These are phyloP conservation scores for Acanthamoeba lenticulata DNA, from an alignment of 208 protist species.

Conservation along the genomic window DNA sequence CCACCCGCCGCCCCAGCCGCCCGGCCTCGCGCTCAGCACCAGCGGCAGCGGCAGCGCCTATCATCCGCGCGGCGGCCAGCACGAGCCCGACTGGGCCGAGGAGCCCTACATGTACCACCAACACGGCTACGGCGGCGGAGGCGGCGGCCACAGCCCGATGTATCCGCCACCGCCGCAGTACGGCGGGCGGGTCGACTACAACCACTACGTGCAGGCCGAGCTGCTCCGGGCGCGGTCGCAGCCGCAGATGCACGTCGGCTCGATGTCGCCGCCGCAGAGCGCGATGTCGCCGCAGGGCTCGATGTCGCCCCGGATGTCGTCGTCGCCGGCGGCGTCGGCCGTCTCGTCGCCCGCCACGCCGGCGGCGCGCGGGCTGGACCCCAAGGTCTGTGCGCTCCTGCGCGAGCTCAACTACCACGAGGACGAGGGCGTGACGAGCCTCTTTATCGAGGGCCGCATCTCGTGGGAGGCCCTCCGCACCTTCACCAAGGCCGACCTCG, in stretches of 20 bases:
- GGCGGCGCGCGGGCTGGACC: not conserved
- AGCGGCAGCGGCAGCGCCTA: not conserved
- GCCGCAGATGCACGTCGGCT: not conserved
- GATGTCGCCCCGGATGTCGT: not conserved
- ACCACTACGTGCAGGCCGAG: conserved; percentile 1
- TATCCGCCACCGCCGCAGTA: not conserved
- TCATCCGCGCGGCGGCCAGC: not conserved
- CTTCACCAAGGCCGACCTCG: conserved; percentile 31
- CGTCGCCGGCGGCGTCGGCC: too few species aligned
- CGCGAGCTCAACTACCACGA: conserved; percentile 42
- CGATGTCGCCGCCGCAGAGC: not conserved
- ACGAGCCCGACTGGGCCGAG: not conserved
- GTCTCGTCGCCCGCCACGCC: not conserved
- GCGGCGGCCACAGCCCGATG: too few species aligned
- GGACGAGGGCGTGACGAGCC: conserved; percentile 19
- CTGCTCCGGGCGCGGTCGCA: not conserved
- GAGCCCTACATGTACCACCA: not conserved
- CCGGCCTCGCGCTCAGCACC: not conserved
- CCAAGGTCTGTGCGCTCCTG: not conserved
- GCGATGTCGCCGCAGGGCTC: not conserved
- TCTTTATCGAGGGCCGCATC: conserved; percentile 20
- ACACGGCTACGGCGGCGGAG: too few species aligned
- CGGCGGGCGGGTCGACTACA: not conserved
- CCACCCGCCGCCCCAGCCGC: not conserved
- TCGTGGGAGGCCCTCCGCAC: not conserved